Percentiles rank a stretch among this genome's conserved stretches.
Evolutionary conservation across 129 eudicot species (phyloP).

Genomic region (Flaveria trinervia): DNA sequence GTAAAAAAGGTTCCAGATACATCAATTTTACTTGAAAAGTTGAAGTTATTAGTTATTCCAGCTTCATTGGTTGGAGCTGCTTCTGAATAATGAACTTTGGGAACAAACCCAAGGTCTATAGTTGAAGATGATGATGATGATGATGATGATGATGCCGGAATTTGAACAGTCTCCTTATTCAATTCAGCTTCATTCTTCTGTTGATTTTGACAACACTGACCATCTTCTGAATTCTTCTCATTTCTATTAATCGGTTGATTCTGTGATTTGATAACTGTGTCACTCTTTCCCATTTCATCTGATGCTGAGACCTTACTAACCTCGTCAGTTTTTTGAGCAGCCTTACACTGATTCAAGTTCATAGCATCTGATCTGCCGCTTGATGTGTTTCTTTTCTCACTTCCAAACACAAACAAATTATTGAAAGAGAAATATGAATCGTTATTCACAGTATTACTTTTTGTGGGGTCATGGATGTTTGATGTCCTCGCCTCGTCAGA

Average conservation of each 20-base stretch:
- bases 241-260: not conserved
- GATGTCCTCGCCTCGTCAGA: constrained; percentile 51
- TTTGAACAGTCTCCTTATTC: not conserved
- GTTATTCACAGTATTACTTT: constrained; percentile 25
- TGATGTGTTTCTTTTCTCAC: constrained; percentile 29
- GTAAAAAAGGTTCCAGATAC: constrained; percentile 34
- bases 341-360: constrained; percentile 16
- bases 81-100: constrained; percentile 29
- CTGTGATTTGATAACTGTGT: not conserved
- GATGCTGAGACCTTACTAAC: constrained; percentile 31
- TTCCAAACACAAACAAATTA: constrained; percentile 46
- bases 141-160: not conserved
- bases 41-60: constrained; percentile 42
- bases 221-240: not conserved
- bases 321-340: constrained; percentile 26
- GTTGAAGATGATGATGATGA: constrained; percentile 30
- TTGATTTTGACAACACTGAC: constrained; percentile 9
- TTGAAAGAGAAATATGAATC: constrained; percentile 20
- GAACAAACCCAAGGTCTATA: constrained; percentile 32
- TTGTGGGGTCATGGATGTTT: constrained; percentile 38
- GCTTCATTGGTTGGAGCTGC: constrained; percentile 27
- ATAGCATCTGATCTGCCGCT: constrained; percentile 26
- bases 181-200: constrained; percentile 14
- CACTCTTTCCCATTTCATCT: constrained; percentile 36
- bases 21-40: constrained; percentile 34